Evolutionary conservation across 257 asterid genomes (phyloP).

Genomic region (Plantago major): DNA sequence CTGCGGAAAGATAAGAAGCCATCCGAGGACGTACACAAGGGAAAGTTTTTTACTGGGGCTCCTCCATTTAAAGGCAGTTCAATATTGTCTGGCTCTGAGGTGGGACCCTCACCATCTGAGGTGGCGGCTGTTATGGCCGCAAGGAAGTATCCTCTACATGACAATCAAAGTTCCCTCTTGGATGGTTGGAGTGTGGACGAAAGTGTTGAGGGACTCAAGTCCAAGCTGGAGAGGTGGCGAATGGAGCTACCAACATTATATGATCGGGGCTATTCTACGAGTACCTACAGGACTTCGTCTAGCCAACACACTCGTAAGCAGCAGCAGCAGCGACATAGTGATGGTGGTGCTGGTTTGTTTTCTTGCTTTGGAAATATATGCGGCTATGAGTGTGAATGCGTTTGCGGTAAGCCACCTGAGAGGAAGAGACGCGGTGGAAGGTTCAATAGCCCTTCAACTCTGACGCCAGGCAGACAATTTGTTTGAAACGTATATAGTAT

Average conservation of each 20-base stretch:
- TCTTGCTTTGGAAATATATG: slow-evolving; percentile 57
- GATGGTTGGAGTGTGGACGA: slow-evolving; percentile 95
- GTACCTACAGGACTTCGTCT: slow-evolving; percentile 28
- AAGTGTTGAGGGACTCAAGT: slow-evolving; percentile 74
- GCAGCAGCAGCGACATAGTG: slow-evolving; percentile 12
- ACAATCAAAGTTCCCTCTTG: slow-evolving; percentile 65
- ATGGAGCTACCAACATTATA: slow-evolving; percentile 68
- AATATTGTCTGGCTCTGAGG: slow-evolving; percentile 62
- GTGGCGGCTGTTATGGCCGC: slow-evolving; percentile 61
- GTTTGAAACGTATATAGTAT: slow-evolving; percentile 16
- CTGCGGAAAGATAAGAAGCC: too few relatives aligned
- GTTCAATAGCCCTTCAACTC: slow-evolving; percentile 31
- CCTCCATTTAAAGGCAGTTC: slow-evolving; percentile 35
- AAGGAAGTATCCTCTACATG: slow-evolving; percentile 52
- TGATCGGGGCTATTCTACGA: slow-evolving; percentile 33
- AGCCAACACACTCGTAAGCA: slow-evolving; percentile 20
- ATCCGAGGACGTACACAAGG: slow-evolving; percentile 12
- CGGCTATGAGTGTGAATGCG: slow-evolving; percentile 51
- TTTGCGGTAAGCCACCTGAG: slow-evolving; percentile 40
- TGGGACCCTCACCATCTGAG: slow-evolving; percentile 90
- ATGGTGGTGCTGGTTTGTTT: slow-evolving; percentile 30
- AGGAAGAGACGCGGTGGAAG: slow-evolving; percentile 14
- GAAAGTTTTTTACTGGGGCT: slow-evolving; percentile 19
- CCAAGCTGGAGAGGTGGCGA: slow-evolving; percentile 88
- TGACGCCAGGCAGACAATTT: slow-evolving; percentile 25